Evolutionary conservation across 2,329 filamentous ascomycete genomes (phyloP).

Genomic region (Pseudogymnoascus sp.): DNA sequence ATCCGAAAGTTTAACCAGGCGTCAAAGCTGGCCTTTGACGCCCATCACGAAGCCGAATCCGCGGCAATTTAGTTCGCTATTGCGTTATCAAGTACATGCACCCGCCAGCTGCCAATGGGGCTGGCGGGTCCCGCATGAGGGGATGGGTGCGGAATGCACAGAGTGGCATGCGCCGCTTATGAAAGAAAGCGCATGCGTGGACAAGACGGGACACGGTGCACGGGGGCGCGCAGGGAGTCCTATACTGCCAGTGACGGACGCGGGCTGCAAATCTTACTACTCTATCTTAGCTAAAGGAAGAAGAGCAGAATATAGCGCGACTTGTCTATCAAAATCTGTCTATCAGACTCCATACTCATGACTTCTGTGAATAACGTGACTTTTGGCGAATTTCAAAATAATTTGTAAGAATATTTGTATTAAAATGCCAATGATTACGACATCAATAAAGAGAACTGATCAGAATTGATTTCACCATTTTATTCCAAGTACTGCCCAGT

Average conservation of each 20-base stretch:
- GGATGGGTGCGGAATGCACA: not conserved
- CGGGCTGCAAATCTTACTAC: slow-evolving; percentile 1
- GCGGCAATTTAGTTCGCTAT: slow-evolving; percentile 18
- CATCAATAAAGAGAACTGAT: not conserved
- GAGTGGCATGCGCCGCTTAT: not conserved
- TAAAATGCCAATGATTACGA: not conserved
- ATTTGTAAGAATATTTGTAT: not conserved
- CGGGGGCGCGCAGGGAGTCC: not conserved
- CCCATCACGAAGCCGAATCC: slow-evolving; percentile 26
- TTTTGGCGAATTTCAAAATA: not conserved
- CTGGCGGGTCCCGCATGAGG: not conserved
- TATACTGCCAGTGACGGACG: slow-evolving; percentile 3
- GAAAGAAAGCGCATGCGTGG: not conserved
- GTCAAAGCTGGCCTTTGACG: slow-evolving; percentile 20
- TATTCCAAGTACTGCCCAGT: not conserved
- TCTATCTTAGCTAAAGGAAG: slow-evolving; percentile 7
- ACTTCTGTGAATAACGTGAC: not conserved
- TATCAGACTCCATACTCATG: not conserved
- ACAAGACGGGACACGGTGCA: slow-evolving; percentile 1
- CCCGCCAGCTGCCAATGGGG: not conserved
- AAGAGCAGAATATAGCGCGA: slow-evolving; percentile 6
- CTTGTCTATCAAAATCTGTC: slow-evolving; percentile 6
- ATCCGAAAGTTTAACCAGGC: slow-evolving; percentile 16
- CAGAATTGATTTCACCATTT: not conserved
- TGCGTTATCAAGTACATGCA: not conserved